These are phyloP conservation scores for Panellus pusillus DNA, from an alignment of 768 basidiomycete genomes.

Conservation along the genomic window DNA sequence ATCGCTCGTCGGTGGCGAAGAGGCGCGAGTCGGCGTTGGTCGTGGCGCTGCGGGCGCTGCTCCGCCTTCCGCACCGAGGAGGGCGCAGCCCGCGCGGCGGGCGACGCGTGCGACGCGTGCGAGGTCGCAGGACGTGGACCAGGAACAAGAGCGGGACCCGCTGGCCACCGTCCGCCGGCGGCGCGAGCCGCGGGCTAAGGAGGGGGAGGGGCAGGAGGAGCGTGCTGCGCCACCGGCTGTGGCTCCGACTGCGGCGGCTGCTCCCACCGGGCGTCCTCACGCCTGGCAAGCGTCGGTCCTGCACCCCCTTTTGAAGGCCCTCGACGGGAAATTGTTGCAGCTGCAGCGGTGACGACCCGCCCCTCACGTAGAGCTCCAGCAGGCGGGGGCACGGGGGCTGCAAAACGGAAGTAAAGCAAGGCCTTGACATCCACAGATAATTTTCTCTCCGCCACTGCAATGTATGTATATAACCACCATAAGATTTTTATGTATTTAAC, in stretches of 20 bases:
- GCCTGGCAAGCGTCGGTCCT: background rate
- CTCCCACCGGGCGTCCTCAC: background rate
- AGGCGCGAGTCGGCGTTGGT: conserved; percentile 1
- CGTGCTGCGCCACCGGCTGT: too few species aligned
- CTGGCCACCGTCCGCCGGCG: background rate
- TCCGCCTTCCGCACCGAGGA: background rate
- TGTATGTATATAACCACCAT: background rate
- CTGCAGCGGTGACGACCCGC: background rate
- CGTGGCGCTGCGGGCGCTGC: background rate
- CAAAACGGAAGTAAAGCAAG: background rate
- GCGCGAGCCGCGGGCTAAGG: background rate
- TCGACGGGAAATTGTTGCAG: background rate
- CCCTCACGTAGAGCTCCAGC: background rate
- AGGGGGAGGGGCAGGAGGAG: too few species aligned
- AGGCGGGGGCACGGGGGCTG: background rate
- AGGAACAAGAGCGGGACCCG: background rate
- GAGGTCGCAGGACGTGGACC: background rate
- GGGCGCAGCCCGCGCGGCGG: conserved; percentile 11
- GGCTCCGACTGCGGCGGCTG: background rate
- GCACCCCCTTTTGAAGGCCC: too few species aligned
- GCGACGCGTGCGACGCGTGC: conserved; percentile 4
- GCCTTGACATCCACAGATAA: too few species aligned
- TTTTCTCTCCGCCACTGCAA: background rate
- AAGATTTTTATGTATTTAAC: too few species aligned
- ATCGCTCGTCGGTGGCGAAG: conserved; percentile 9